Conservation (phyloP, 768 basidiomycete species). For the Kwoniella heveanensis region DNA sequence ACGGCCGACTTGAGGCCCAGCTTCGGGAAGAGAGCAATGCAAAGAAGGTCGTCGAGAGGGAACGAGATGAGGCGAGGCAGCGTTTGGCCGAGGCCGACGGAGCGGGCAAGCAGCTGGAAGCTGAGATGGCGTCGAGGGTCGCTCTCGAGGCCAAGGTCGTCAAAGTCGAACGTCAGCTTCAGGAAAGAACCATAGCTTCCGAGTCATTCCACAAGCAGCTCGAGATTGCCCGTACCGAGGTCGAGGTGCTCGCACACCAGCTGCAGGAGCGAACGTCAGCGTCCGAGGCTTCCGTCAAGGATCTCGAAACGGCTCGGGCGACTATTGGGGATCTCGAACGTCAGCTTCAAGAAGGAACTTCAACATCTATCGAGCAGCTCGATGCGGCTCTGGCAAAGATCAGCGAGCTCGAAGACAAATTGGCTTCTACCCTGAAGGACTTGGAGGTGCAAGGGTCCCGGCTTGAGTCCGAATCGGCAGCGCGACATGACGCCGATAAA, state of each 20-base stretch:
- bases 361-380: not conserved
- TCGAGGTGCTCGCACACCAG: not conserved
- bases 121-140: slow-evolving; percentile 1
- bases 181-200: not conserved
- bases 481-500: slow-evolving; percentile 13
- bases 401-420: not conserved
- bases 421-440: slow-evolving; percentile 8
- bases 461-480: slow-evolving; percentile 7
- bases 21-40: slow-evolving; percentile 6
- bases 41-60: not conserved
- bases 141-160: slow-evolving; percentile 9
- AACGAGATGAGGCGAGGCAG: slow-evolving; percentile 10
- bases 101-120: slow-evolving; percentile 11
- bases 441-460: slow-evolving; percentile 11
- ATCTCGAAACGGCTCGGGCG: not conserved
- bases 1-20: slow-evolving; percentile 6
- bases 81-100: slow-evolving; percentile 4
- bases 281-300: not conserved
- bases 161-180: not conserved
- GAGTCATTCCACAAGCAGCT: not conserved
- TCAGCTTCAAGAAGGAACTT: not conserved
- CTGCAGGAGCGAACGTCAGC: not conserved
- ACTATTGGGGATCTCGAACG: not conserved
- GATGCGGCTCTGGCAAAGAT: not conserved
- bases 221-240: not conserved